Evolutionary conservation across 768 basidiomycete genomes (phyloP), one percentile per base, ranked within the genome.

Genomic region (Neoboletus brunneissimus): DNA sequence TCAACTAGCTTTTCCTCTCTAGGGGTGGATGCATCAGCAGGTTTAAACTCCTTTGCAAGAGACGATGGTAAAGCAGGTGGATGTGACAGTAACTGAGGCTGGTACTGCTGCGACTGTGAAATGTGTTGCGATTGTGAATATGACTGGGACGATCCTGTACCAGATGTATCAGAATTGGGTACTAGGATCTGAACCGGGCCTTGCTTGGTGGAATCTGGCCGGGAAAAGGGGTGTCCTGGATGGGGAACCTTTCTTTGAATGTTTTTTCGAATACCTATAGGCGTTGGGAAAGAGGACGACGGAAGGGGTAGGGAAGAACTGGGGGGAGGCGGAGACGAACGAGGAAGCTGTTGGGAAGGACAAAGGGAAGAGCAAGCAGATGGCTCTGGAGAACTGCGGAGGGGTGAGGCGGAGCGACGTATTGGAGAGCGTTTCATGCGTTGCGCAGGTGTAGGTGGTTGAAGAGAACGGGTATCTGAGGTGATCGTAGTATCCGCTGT

Each of bases 141-240:
- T 61, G 62, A 35, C 20, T 64, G 68, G 51, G 75, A 75, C 3
- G 73, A 75, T 32, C 69, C 69, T 11, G 69, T 66, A 34, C 64
- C 72, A 1, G 81, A 84, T 1, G 77, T 75, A 59, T 86, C 83
- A 11, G 83, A 83, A 62, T 83, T 80, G 4, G 83, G 82, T 9
- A 76, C 83, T 23, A 85, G 66, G n/a, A 85, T 73, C 18, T 72
- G 74, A 31, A 66, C 73, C 6, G 76, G 71, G 23, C 75, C 78
- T 51, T 68, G 60, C 35, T 66, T 66, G 42, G 62, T 58, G 57
- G 48, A 49, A 55, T 67, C 65, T 37, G 74, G 65, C 47, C 63
- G 63, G 23, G 77, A 72, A 55, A 69, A 72, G 5, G 68, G 66
- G 23, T 63, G 50, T 46, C 63, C 60, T 9, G 83, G 79, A 8